A percentile compares a stretch with the other conserved stretches of the same genome.
Conservation (phyloP, 129 eudicot genomes). For the Tagetes erecta region DNA sequence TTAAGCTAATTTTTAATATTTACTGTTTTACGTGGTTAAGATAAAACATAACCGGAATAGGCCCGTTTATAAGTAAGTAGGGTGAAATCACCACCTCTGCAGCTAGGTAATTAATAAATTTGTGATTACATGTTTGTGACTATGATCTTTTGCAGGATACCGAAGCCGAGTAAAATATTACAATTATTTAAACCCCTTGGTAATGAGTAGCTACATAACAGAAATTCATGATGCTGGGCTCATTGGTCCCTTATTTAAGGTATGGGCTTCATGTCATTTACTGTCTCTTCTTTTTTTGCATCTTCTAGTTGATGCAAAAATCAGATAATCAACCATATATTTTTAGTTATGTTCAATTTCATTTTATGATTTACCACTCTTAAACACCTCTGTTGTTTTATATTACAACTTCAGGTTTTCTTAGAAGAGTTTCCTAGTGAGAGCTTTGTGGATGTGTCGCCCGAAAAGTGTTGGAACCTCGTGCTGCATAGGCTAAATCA, state of each 20-base stretch:
- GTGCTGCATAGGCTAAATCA: constrained; percentile 48
- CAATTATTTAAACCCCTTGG: constrained; percentile 43
- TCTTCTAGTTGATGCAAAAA: neutral
- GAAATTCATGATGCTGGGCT: constrained; percentile 75
- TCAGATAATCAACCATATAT: neutral
- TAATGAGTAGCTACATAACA: constrained; percentile 47
- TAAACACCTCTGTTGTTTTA: neutral
- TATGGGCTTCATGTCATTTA: constrained; percentile 12
- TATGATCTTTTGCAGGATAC: constrained; percentile 61
- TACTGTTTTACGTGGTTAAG: no score
- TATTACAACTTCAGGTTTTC: constrained; percentile 47
- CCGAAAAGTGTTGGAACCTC: constrained; percentile 66
- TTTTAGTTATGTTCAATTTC: neutral
- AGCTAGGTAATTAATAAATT: neutral
- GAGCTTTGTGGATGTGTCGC: constrained; percentile 46
- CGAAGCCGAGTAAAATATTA: constrained; percentile 65
- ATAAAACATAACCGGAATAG: neutral
- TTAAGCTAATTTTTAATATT: no score
- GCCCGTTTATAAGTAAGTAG: neutral
- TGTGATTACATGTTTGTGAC: constrained; percentile 21
- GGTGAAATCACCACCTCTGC: neutral
- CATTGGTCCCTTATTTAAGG: constrained; percentile 80
- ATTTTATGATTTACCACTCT: constrained; percentile 1
- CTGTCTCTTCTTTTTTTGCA: neutral
- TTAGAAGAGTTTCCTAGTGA: constrained; percentile 56